These are phyloP conservation scores for Arabidopsis arenosa DNA, from an alignment of 345 rosid genomes.

Conservation along the genomic window DNA sequence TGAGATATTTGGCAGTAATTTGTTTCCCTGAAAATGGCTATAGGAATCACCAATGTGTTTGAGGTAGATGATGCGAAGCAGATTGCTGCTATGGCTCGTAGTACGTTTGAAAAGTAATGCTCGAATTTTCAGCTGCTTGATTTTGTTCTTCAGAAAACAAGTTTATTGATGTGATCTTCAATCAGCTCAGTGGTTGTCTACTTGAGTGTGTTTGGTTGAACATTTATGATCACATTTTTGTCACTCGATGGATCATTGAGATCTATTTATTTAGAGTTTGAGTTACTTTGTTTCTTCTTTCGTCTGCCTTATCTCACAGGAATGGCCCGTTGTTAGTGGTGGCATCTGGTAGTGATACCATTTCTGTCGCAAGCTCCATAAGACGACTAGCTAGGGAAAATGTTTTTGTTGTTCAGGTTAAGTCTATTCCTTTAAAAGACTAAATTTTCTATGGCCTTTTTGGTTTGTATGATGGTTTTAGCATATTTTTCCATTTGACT, in stretches of 20 bases:
- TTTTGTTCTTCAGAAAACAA: neutral
- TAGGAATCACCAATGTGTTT: conserved; percentile 59
- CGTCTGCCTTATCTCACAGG: conserved; percentile 44
- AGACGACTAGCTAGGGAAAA: conserved; percentile 74
- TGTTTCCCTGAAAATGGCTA: conserved; percentile 24
- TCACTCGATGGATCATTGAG: conserved; percentile 4
- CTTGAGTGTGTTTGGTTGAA: neutral
- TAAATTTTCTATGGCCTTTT: neutral
- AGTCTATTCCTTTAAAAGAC: conserved; percentile 9
- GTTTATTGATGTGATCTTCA: conserved; percentile 8
- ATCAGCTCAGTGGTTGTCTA: conserved; percentile 1
- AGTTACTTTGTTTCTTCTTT: conserved; percentile 19
- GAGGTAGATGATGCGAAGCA: conserved; percentile 74
- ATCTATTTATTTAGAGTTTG: neutral
- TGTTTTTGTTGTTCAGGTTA: conserved; percentile 91
- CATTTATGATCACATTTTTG: neutral
- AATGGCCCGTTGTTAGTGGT: conserved; percentile 86
- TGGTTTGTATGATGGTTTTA: neutral
- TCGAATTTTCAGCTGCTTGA: conserved; percentile 8
- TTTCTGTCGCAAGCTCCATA: conserved; percentile 75
- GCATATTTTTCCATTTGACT: conserved; percentile 8
- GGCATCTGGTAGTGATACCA: conserved; percentile 90
- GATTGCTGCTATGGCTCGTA: conserved; percentile 74
- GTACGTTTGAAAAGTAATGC: conserved; percentile 63
- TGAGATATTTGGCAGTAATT: neutral